A percentile compares a stretch with the other conserved stretches of the same genome.
Conservation (phyloP, 352 stramenopile species). For the Globisporangium barbulae region DNA sequence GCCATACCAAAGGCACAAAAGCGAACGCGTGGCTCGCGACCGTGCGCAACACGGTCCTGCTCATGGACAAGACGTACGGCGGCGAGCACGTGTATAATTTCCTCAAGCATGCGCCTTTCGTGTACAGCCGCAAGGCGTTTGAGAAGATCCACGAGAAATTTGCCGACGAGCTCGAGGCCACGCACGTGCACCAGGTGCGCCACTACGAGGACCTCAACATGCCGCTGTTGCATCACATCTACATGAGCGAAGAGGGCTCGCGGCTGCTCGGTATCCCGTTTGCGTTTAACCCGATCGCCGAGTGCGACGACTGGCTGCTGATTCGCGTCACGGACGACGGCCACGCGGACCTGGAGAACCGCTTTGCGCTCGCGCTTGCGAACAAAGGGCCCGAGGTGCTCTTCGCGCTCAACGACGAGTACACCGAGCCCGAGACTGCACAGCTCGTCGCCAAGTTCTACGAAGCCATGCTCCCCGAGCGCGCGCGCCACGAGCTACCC, state of each 20-base stretch:
- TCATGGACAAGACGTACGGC: conserved; percentile 71
- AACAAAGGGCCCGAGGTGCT: conserved; percentile 55
- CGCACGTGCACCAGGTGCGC: conserved; percentile 56
- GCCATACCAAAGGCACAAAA: conserved; percentile 57
- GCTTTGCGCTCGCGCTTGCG: conserved; percentile 39
- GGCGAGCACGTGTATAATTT: conserved; percentile 86
- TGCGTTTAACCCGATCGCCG: conserved; percentile 61
- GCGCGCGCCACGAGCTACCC: conserved; percentile 57
- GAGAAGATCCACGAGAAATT: conserved; percentile 79
- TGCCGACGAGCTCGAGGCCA: conserved; percentile 43
- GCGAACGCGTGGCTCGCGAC: conserved; percentile 71
- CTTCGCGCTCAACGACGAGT: conserved; percentile 83
- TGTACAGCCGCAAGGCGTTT: conserved; percentile 73
- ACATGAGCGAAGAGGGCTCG: conserved; percentile 80
- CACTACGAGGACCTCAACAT: conserved; percentile 77
- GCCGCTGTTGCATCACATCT: conserved; percentile 62
- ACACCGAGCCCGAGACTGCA: conserved; percentile 44
- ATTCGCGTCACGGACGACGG: conserved; percentile 63
- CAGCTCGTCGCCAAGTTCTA: conserved; percentile 61
- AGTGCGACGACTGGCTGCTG: conserved; percentile 81
- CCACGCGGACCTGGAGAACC: conserved; percentile 23
- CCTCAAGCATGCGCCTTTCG: conserved; percentile 81
- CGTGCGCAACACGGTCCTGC: conserved; percentile 71
- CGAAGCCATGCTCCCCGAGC: conserved; percentile 47
- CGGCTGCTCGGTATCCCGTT: conserved; percentile 52